These are phyloP conservation scores for Fusarium equiseti DNA, from an alignment of 2,329 filamentous ascomycete species.

Conservation along the genomic window DNA sequence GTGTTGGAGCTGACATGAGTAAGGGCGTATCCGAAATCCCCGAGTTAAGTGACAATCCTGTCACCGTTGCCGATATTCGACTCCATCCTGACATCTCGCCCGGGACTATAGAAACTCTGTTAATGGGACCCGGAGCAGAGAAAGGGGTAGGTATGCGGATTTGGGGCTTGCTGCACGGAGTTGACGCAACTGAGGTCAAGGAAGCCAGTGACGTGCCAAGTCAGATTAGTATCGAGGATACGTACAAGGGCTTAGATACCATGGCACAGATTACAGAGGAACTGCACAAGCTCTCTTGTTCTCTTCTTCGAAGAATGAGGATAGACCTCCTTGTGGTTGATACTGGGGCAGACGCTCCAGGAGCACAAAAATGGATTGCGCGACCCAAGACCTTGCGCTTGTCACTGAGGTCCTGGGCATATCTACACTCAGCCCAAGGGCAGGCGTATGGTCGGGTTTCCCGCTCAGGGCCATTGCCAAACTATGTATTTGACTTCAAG, in stretches of 20 bases:
- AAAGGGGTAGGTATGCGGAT: slow-evolving; percentile 78
- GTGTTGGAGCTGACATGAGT: slow-evolving; percentile 58
- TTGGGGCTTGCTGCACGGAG: slow-evolving; percentile 84
- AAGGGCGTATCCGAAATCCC: slow-evolving; percentile 49
- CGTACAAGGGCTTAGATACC: slow-evolving; percentile 78
- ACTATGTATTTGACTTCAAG: slow-evolving; percentile 76
- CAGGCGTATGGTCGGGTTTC: slow-evolving; percentile 78
- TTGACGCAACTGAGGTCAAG: slow-evolving; percentile 80
- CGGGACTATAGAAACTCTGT: slow-evolving; percentile 73
- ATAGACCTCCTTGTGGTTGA: slow-evolving; percentile 75
- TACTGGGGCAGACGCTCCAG: slow-evolving; percentile 49
- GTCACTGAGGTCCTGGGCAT: slow-evolving; percentile 73
- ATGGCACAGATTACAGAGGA: slow-evolving; percentile 74
- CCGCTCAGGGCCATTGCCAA: slow-evolving; percentile 78
- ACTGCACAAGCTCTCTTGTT: slow-evolving; percentile 74
- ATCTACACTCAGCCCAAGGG: slow-evolving; percentile 57
- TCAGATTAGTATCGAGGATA: slow-evolving; percentile 96
- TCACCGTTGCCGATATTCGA: slow-evolving; percentile 76
- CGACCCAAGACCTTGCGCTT: slow-evolving; percentile 85
- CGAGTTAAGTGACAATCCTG: slow-evolving; percentile 55
- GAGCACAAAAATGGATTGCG: slow-evolving; percentile 74
- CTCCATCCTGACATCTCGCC: slow-evolving; percentile 72
- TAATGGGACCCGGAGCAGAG: slow-evolving; percentile 77
- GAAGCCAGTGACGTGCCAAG: slow-evolving; percentile 78
- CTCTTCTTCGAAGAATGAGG: slow-evolving; percentile 82